Evolutionary conservation across 2,329 filamentous ascomycete species (phyloP).

Genomic region (Pseudocercospora fijiensis): DNA sequence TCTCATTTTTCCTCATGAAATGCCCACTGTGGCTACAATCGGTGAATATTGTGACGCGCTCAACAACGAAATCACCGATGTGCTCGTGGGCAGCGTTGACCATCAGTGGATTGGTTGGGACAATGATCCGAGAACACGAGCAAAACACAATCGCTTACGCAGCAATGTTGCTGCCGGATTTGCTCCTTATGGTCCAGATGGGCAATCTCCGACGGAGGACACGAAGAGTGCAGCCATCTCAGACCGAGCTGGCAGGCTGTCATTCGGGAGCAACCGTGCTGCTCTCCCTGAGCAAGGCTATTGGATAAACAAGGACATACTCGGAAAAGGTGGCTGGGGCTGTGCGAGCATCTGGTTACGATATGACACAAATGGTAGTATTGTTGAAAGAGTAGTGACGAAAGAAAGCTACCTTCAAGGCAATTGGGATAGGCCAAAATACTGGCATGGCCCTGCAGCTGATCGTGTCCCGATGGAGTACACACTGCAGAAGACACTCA

Average conservation of each 20-base stretch:
- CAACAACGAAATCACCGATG: background rate
- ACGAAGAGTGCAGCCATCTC: background rate
- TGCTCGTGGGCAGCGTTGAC: background rate
- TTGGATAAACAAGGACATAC: background rate
- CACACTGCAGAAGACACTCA: background rate
- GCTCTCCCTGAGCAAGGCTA: background rate
- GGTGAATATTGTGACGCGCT: background rate
- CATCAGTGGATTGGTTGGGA: background rate
- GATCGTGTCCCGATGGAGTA: background rate
- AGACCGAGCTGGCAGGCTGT: background rate
- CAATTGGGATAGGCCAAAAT: background rate
- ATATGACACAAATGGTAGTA: background rate
- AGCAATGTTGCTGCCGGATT: background rate
- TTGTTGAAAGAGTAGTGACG: background rate
- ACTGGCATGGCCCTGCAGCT: background rate
- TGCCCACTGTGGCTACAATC: background rate
- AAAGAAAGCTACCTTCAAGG: background rate
- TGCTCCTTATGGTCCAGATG: background rate
- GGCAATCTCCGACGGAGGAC: background rate
- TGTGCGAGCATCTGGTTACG: background rate
- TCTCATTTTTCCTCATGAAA: background rate
- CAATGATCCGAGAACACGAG: background rate
- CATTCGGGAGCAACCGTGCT: background rate
- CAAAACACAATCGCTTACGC: background rate
- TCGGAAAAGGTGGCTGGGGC: background rate